Evolutionary conservation across 108 stramenopile species (phyloP).

Genomic region (Pseudonitzschia delicatissima): DNA sequence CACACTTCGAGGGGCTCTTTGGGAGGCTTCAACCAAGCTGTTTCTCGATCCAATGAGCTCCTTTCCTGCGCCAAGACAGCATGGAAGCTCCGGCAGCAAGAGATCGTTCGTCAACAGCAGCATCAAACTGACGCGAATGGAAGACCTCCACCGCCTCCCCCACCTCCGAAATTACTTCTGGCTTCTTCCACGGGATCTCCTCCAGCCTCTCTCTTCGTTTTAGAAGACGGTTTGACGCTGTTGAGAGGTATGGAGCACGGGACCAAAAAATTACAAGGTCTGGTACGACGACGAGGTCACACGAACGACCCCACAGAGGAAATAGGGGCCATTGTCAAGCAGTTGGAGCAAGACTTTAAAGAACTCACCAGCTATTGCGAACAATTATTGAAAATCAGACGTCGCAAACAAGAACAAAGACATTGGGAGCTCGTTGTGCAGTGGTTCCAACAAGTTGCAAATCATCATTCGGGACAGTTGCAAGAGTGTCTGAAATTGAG

Average conservation of each 20-base stretch:
- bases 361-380: slow-evolving; percentile 56
- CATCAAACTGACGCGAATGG: not conserved
- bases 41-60: slow-evolving; percentile 70
- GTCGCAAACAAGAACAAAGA: slow-evolving; percentile 43
- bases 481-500: slow-evolving; percentile 67
- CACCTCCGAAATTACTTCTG: slow-evolving; percentile 12
- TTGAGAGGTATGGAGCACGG: slow-evolving; percentile 56
- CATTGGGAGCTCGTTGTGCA: slow-evolving; percentile 67
- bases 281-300: slow-evolving; percentile 76
- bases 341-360: slow-evolving; percentile 59
- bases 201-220: slow-evolving; percentile 20
- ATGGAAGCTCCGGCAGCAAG: slow-evolving; percentile 54
- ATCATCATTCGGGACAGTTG: slow-evolving; percentile 46
- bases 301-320: slow-evolving; percentile 84
- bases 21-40: slow-evolving; percentile 34
- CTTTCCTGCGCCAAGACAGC: slow-evolving; percentile 78
- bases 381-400: slow-evolving; percentile 16
- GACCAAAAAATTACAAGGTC: slow-evolving; percentile 45
- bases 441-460: slow-evolving; percentile 58
- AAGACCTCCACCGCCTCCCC: not conserved
- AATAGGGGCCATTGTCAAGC: slow-evolving; percentile 48
- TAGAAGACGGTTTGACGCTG: slow-evolving; percentile 62
- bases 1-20: not conserved
- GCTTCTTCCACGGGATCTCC: slow-evolving; percentile 11
- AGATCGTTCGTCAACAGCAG: slow-evolving; percentile 23